phyloP scores from a whole-genome alignment of 139 green algal genomes.

The Chlorella sp. region DNA sequence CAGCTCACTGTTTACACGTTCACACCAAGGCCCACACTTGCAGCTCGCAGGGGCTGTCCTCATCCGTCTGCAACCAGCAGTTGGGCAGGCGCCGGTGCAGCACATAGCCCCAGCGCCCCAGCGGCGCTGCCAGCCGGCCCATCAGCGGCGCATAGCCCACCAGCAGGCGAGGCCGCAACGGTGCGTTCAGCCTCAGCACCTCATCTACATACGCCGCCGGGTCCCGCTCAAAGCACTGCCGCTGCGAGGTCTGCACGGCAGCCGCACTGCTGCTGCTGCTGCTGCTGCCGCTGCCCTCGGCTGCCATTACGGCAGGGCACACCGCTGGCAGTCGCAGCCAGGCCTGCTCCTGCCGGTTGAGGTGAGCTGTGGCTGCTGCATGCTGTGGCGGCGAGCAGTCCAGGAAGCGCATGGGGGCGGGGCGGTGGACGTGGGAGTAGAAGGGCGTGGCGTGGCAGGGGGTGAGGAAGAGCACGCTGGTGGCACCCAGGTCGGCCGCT shows the following conservation, averaged over 20 bases:
- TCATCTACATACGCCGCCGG: conserved; percentile 3
- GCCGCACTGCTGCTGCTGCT: background rate
- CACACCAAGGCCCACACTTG: conserved; percentile 11
- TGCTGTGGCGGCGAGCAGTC: conserved; percentile 59
- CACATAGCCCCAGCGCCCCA: background rate
- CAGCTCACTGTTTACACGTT: too few species aligned
- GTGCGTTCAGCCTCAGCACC: background rate
- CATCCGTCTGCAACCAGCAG: conserved; percentile 37
- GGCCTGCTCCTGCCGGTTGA: background rate
- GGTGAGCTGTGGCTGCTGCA: background rate
- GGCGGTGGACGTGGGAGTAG: conserved; percentile 52
- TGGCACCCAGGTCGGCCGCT: background rate
- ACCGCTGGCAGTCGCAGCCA: conserved; percentile 20
- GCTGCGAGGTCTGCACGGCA: background rate
- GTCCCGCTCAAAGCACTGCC: conserved; percentile 7
- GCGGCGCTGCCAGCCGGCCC: background rate
- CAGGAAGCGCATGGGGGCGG: conserved; percentile 57
- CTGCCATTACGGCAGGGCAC: conserved; percentile 20
- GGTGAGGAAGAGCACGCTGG: conserved; percentile 58
- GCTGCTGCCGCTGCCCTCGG: background rate
- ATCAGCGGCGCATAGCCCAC: conserved; percentile 15
- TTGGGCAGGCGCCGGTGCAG: background rate
- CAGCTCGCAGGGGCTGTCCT: conserved; percentile 26
- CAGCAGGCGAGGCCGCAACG: background rate
- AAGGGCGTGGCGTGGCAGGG: conserved; percentile 64